phyloP scores from a whole-genome alignment of 2,329 filamentous ascomycete genomes.

The Claviceps cyperi region DNA sequence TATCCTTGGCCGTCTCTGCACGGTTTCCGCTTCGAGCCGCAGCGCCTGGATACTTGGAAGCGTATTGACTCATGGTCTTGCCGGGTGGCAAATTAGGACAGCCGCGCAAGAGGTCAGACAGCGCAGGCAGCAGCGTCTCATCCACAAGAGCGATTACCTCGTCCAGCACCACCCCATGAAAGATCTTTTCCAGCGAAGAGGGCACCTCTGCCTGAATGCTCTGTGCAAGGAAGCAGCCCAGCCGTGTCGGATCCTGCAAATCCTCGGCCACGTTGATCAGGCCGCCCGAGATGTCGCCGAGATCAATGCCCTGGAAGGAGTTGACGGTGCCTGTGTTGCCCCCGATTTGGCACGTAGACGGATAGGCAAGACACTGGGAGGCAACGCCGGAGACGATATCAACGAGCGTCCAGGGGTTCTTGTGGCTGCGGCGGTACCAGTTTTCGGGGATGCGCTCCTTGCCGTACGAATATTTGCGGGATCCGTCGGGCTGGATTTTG shows the following conservation, averaged over 20 bases:
- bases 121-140: neutral
- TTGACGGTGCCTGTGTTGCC: slow-evolving; percentile 36
- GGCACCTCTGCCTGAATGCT: slow-evolving; percentile 6
- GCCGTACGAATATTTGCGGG: slow-evolving; percentile 27
- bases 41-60: slow-evolving; percentile 3
- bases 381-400: slow-evolving; percentile 22
- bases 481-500: slow-evolving; percentile 23
- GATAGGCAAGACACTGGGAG: slow-evolving; percentile 17
- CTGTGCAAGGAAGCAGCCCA: slow-evolving; percentile 2
- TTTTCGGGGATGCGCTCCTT: slow-evolving; percentile 36
- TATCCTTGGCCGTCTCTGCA: slow-evolving; percentile 5
- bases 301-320: slow-evolving; percentile 31
- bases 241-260: slow-evolving; percentile 1
- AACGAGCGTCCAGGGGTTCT: slow-evolving; percentile 28
- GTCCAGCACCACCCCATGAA: slow-evolving; percentile 1
- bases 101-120: neutral
- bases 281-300: slow-evolving; percentile 28
- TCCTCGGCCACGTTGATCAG: slow-evolving; percentile 22
- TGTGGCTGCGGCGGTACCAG: slow-evolving; percentile 29
- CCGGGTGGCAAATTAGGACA: slow-evolving; percentile 5
- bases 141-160: slow-evolving; percentile 1
- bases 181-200: slow-evolving; percentile 4
- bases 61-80: slow-evolving; percentile 5
- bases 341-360: slow-evolving; percentile 14
- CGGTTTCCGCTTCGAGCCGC: neutral